Evolutionary conservation across 345 rosid species (phyloP).

Genomic region (Lepidium didymum): DNA sequence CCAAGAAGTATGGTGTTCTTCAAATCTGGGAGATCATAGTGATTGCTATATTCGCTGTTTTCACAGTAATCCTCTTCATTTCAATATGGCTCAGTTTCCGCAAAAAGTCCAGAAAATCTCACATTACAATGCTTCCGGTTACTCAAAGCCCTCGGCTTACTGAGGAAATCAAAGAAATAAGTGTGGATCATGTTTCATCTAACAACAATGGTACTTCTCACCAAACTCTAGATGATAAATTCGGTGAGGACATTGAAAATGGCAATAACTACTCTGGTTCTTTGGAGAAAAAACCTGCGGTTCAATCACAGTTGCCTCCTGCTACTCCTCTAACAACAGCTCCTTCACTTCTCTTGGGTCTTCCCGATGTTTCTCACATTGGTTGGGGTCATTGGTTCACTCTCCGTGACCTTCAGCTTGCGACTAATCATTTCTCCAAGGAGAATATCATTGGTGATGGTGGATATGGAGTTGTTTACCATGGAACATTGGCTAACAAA

Average conservation of each 20-base stretch:
- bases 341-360: conserved; percentile 72
- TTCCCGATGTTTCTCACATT: conserved; percentile 78
- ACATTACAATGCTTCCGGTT: conserved; percentile 37
- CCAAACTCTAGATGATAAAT: conserved; percentile 43
- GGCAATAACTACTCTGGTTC: conserved; percentile 52
- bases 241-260: conserved; percentile 62
- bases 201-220: conserved; percentile 36
- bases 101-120: conserved; percentile 54
- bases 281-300: conserved; percentile 41
- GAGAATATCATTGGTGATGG: conserved; percentile 94
- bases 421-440: conserved; percentile 70
- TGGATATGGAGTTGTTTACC: conserved; percentile 92
- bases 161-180: conserved; percentile 85
- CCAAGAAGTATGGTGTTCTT: conserved; percentile 47
- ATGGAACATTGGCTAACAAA: conserved; percentile 63
- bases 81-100: conserved; percentile 74
- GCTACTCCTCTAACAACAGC: conserved; percentile 47
- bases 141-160: conserved; percentile 41
- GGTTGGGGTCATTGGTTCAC: conserved; percentile 99
- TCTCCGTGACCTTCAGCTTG: conserved; percentile 74
- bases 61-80: conserved; percentile 45
- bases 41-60: conserved; percentile 47
- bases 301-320: conserved; percentile 48
- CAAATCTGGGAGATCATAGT: conserved; percentile 71
- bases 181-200: conserved; percentile 72